Base-by-base conservation (phyloP, 495 filamentous ascomycete species). In the Lasiosphaeria ovina region DNA sequence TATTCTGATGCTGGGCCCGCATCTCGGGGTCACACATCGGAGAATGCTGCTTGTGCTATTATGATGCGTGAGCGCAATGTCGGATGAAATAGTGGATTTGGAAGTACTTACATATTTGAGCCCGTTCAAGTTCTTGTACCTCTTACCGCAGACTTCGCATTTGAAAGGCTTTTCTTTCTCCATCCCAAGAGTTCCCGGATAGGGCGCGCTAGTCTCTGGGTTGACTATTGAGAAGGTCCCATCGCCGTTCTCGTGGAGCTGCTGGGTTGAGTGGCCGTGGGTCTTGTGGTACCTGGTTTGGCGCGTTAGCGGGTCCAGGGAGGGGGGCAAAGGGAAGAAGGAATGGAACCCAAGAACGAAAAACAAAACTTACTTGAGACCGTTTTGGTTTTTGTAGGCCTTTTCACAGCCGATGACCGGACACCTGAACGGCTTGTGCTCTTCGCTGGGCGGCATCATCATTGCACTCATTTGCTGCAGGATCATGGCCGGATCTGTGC, bases 341-440 rank as follows among this genome's bases (percentile, higher is more conserved):
- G 16, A 42, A 56, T 57, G 31, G 6, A 52, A 45, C 14, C 24
- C 24, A 24, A 24, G 24, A 14, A 35, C 9, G 4, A n/a, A 48
- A 48, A 55, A 47, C 9, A 14, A 35, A 48, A 76, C 81, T 64
- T 89, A 95, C 81, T 98, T 98, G 36, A 99, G 79, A 36, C 94
- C 94, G 67, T 99, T 99, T 68, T 98, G 94, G 72, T 99, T 99
- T 82, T 99, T 99, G 74, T 99, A 99, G 12, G 94, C 94, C 79
- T 99, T 99, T 73, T 99, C 94, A 69, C 94, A 99, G 16, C 94
- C 94, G 67, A 98, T 96, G 48, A 99, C 94, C 8, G 95, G 94
- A 72, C 94, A 99, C 68, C 89, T 89, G 82, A 96, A 98, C 0
- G 94, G 94, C 76, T 97, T 99, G 62, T 91, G 88, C 66, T 98